Evolutionary conservation across 768 basidiomycete species (phyloP).

Genomic region (Boletus tomentosulus): DNA sequence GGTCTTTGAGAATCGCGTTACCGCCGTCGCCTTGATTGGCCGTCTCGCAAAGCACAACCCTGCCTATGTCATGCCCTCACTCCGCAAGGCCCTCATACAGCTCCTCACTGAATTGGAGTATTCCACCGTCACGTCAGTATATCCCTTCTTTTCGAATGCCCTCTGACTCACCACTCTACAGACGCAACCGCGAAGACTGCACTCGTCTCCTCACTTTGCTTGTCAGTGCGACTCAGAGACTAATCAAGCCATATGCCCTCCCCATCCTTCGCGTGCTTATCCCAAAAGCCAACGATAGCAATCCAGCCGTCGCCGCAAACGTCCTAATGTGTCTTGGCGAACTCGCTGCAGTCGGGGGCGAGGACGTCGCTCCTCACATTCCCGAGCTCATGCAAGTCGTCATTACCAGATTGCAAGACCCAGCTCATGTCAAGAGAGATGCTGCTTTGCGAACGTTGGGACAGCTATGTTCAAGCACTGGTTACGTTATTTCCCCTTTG

Average conservation of each 20-base stretch:
- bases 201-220: slow-evolving; percentile 86
- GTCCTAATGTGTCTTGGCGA: slow-evolving; percentile 94
- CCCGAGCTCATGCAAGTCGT: slow-evolving; percentile 88
- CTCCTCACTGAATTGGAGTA: slow-evolving; percentile 96
- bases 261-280: slow-evolving; percentile 93
- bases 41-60: slow-evolving; percentile 94
- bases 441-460: slow-evolving; percentile 93
- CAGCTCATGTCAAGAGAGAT: slow-evolving; percentile 83
- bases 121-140: slow-evolving; percentile 76
- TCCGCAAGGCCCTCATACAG: slow-evolving; percentile 93
- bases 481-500: slow-evolving; percentile 88
- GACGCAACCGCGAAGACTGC: slow-evolving; percentile 87
- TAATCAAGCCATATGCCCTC: slow-evolving; percentile 93
- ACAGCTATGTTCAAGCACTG: slow-evolving; percentile 92
- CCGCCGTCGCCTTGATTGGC: slow-evolving; percentile 89
- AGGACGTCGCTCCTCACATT: slow-evolving; percentile 81
- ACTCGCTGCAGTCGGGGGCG: slow-evolving; percentile 87
- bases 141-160: neutral
- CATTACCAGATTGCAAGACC: slow-evolving; percentile 84
- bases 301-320: slow-evolving; percentile 85
- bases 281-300: slow-evolving; percentile 80
- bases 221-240: slow-evolving; percentile 85
- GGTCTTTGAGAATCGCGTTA: slow-evolving; percentile 86
- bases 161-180: slow-evolving; percentile 24
- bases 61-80: slow-evolving; percentile 96